Conservation (phyloP, 179 eudicot species). For the Amaranthus tricolor region DNA sequence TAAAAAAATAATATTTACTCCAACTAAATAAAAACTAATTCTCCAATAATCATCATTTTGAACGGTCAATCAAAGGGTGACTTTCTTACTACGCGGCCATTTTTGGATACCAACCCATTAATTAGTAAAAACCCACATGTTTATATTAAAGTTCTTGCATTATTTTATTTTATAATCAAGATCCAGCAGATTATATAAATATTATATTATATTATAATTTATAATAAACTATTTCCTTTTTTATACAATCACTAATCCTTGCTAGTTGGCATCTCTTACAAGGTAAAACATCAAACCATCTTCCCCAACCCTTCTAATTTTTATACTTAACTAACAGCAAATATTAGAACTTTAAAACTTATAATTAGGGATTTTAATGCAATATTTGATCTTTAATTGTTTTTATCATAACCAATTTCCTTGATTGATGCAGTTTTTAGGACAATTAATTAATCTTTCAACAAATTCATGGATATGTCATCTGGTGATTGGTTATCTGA, state of each 20-base stretch:
- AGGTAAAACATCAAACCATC: slow-evolving; percentile 7
- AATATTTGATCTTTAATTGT: not conserved
- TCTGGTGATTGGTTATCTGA: slow-evolving; percentile 28
- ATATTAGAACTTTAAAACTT: not conserved
- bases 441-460: not conserved
- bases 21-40: not conserved
- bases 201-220: not conserved
- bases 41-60: not conserved
- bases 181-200: not conserved
- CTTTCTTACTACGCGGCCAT: slow-evolving; percentile 13
- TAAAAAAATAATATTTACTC: not conserved
- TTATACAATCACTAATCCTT: slow-evolving; percentile 2
- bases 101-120: not conserved
- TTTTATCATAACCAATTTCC: not conserved
- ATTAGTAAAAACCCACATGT: slow-evolving; percentile 12
- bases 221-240: not conserved
- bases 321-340: not conserved
- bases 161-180: slow-evolving; percentile 6
- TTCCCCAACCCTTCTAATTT: not conserved
- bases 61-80: slow-evolving; percentile 17
- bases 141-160: not conserved
- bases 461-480: slow-evolving; percentile 23
- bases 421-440: slow-evolving; percentile 13
- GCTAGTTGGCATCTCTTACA: not conserved
- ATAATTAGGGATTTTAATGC: not conserved